Evolutionary conservation across 257 asterid genomes (phyloP).

Genomic region (Gentiana dahurica): DNA sequence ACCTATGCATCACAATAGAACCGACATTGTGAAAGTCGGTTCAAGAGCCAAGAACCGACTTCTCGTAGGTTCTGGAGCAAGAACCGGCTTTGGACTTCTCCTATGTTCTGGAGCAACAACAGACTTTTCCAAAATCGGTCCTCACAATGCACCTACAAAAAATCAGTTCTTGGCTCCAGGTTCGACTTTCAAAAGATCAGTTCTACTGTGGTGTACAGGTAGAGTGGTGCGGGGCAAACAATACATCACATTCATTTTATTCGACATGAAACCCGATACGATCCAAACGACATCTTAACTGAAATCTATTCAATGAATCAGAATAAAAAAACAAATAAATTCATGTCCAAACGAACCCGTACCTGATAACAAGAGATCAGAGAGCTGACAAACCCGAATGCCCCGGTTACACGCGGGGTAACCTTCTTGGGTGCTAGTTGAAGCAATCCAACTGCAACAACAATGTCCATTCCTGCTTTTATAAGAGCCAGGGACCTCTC

Average conservation of each 20-base stretch:
- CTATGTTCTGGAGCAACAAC: too few relatives aligned
- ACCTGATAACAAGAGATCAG: constrained; percentile 99
- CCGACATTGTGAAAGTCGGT: too few relatives aligned
- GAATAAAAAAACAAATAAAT: neutral
- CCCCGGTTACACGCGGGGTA: constrained; percentile 95
- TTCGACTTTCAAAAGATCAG: too few relatives aligned
- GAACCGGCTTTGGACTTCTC: too few relatives aligned
- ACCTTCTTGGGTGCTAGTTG: constrained; percentile 90
- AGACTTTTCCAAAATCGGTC: too few relatives aligned
- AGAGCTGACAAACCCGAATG: constrained; percentile 72
- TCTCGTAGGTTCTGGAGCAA: too few relatives aligned
- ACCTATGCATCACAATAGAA: too few relatives aligned
- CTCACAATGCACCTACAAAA: too few relatives aligned
- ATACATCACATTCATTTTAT: too few relatives aligned
- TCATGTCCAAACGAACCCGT: neutral
- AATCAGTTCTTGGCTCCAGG: too few relatives aligned
- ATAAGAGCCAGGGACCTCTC: constrained; percentile 75
- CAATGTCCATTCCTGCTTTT: constrained; percentile 75
- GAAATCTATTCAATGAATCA: neutral
- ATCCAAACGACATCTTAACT: neutral
- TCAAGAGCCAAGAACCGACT: too few relatives aligned
- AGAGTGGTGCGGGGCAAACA: too few relatives aligned
- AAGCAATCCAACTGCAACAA: constrained; percentile 92
- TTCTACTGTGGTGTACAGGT: neutral
- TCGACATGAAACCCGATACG: neutral